Evolutionary conservation across 352 stramenopile genomes (phyloP).

Genomic region (Pythium dissotocum): DNA sequence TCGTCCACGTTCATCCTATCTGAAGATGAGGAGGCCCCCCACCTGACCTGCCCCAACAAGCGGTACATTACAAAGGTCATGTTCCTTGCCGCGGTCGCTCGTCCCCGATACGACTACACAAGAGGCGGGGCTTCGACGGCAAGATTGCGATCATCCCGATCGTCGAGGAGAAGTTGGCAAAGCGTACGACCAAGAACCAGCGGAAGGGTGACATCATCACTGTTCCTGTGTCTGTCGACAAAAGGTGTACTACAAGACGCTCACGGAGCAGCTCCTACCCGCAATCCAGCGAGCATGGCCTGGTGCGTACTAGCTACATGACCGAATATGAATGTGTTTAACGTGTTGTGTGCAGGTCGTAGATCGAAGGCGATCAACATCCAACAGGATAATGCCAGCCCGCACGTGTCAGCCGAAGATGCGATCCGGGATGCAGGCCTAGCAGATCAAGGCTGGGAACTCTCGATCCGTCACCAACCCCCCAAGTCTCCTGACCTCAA

Average conservation of each 20-base stretch:
- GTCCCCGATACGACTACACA: constrained; percentile 14
- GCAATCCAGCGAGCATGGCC: not conserved
- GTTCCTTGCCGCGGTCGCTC: constrained; percentile 23
- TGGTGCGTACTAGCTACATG: not conserved
- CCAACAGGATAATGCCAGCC: constrained; percentile 9
- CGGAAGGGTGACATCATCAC: not conserved
- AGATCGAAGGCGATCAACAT: not conserved
- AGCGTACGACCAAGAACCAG: constrained; percentile 15
- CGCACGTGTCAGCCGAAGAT: not conserved
- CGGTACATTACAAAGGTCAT: constrained; percentile 34
- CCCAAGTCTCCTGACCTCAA: constrained; percentile 23
- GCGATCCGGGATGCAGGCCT: not conserved
- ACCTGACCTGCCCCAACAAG: constrained; percentile 19
- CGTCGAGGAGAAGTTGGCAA: not conserved
- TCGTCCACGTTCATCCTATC: constrained; percentile 18
- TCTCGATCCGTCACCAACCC: constrained; percentile 7
- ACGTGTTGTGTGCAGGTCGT: not conserved
- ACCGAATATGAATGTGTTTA: too few species aligned
- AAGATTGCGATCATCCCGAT: constrained; percentile 21
- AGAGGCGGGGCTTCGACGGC: constrained; percentile 4
- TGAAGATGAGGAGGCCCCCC: constrained; percentile 7
- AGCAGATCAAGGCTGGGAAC: not conserved
- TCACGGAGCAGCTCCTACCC: not conserved
- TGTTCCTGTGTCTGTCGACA: not conserved
- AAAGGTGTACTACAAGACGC: not conserved